Evolutionary conservation across 441 rosid species (phyloP), one percentile per base, ranked within the genome.

Genomic region (Gossypium davidsonii): DNA sequence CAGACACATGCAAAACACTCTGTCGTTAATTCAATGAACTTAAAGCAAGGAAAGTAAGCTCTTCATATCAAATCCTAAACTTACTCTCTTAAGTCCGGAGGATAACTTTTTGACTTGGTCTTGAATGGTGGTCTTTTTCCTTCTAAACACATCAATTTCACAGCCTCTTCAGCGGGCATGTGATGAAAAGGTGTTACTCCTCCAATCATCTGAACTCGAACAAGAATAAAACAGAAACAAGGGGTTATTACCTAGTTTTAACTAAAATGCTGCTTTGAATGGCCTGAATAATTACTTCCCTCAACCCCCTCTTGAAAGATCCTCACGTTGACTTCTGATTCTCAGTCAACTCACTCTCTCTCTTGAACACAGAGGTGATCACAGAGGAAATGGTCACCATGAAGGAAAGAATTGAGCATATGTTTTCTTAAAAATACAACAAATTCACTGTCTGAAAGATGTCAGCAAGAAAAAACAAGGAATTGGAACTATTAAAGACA

Each of bases 131-230:
- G 99, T 78, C 98, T 84, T 67, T 78, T 80, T 81, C 89, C 88
- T 81, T 92, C 96, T 46, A 80, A 34, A 77, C 93, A 86, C 87
- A 92, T 87, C 76, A 89, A 67, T 77, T 75, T 90, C 66, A 84
- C 83, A 21, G 84, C 92, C 79, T 94, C 98, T 84, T 87, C 91
- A 26, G 84, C 85, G 59, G 92, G 73, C 81, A 78, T 90, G 60
- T 91, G 90, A 83, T 89, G 83, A 84, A 94, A 92, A 73, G 98
- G 99, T 51, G 75, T 85, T 26, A 85, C 82, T 80, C 98, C 99
- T 79, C 91, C 97, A 57, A 92, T 83, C 98, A 92, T 94, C 98
- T 94, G 80, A 75, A 76, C 70, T 51, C 63, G 72, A 3, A 67
- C 17, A 69, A 76, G 59, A 73, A 73, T 12, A 34, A 55, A 65